Conservation (phyloP, 345 rosid genomes). For the Eucalyptus grandis region DNA sequence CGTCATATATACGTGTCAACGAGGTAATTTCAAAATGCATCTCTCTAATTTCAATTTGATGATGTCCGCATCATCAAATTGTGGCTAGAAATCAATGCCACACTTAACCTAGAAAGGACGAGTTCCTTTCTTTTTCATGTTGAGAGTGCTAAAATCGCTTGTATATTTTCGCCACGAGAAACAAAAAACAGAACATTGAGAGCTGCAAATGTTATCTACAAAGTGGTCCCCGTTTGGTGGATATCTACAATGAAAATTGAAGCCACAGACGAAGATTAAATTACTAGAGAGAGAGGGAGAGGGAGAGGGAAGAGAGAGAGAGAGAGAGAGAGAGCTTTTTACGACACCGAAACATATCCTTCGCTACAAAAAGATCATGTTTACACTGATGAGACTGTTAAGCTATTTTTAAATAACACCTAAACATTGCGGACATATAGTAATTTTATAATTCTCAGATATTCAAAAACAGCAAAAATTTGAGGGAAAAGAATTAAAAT, state of each 20-base stretch:
- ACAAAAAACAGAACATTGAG: background rate
- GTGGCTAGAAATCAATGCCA: background rate
- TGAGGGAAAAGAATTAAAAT: background rate
- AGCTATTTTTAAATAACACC: too few species aligned
- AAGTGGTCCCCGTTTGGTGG: background rate
- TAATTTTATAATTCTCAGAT: too few species aligned
- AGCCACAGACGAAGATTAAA: background rate
- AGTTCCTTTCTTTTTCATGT: background rate
- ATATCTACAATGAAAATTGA: background rate
- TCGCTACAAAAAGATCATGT: too few species aligned
- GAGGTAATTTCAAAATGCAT: background rate
- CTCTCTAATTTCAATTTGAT: background rate
- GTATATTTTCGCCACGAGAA: background rate
- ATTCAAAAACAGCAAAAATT: background rate
- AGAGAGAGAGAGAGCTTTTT: background rate
- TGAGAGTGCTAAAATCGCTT: background rate
- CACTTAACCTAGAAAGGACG: background rate
- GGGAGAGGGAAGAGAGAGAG: too few species aligned
- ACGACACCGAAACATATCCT: background rate
- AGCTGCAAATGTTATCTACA: background rate
- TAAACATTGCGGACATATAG: background rate
- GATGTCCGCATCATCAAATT: background rate
- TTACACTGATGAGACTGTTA: too few species aligned
- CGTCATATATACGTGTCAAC: background rate
- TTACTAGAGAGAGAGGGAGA: background rate